Evolutionary conservation across 352 stramenopile species (phyloP), one percentile per base, ranked within the genome.

Genomic region (Globisporangium alternatum): DNA sequence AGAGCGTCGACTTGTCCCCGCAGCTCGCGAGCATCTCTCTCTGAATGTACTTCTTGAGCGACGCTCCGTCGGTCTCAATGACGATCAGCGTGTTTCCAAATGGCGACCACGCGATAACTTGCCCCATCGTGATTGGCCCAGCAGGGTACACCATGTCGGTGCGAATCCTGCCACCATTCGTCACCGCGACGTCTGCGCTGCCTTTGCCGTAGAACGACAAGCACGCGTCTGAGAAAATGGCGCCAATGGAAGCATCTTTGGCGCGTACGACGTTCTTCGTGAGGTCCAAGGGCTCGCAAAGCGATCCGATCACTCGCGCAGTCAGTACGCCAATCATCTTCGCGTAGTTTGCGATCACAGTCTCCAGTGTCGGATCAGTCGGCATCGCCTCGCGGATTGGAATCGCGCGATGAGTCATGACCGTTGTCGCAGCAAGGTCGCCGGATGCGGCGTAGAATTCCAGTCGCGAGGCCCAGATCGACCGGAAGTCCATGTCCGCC

Each of bases 401-500:
- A 28, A 90, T 64, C 10, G 72, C 65, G 41, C 78, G 52, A 71
- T 90, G 79, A 2, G 52, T 75, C 77, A 91, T 89, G 51, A 77
- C 66, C 30, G 73, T 71, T 51, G 62, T 72, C 31, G 72, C 69
- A 5, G 65, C 39, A 53, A 78, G 76, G 17, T 41, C n/a, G 0
- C 3, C 61, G 5, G 77, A 66, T 5, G 73, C 68, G 22, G 69
- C 70, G 48, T 83, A 90, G 68, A 77, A 90, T 51, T 92, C 72
- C 44, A 90, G 65, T 47, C 76, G 74, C 3, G 83, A 87, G 37
- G 62, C 54, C 83, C 83, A 90, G 60, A 92, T 76, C 21, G 80
- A 86, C 6, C 77, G 80, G 68, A 93, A 91, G 66, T 93, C 76
- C 35, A 88, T 80, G 56, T 90, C 84, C 4, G 81, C 63, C 68